These are phyloP conservation scores for Stentor coeruleus DNA, from an alignment of 73 alveolate genomes.

Conservation along the genomic window DNA sequence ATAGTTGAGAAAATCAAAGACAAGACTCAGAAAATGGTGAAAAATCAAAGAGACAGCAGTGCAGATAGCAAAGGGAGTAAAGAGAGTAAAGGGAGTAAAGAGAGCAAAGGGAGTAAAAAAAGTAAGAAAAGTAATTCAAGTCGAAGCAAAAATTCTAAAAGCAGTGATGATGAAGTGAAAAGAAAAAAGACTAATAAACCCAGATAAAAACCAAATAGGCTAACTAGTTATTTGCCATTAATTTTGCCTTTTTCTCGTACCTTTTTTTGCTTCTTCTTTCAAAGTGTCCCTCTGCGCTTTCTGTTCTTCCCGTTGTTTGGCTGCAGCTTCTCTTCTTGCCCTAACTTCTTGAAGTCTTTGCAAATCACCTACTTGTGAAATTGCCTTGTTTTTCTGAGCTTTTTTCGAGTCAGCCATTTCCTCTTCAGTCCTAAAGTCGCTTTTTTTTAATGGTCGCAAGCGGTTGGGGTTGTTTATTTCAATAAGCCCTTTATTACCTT, in stretches of 20 bases:
- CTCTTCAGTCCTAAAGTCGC: constrained; percentile 4
- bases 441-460: background rate
- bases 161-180: too few species aligned
- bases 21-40: too few species aligned
- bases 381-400: background rate
- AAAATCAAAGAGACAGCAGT: too few species aligned
- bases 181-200: too few species aligned
- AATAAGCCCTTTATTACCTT: constrained; percentile 1
- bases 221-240: too few species aligned
- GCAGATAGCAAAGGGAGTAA: too few species aligned
- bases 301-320: constrained; percentile 18
- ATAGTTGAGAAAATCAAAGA: too few species aligned
- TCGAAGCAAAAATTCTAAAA: too few species aligned
- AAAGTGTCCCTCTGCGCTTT: background rate
- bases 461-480: constrained; percentile 11
- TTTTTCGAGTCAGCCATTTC: constrained; percentile 6
- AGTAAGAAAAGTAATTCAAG: too few species aligned
- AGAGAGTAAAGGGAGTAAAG: background rate
- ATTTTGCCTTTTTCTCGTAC: constrained; percentile 11
- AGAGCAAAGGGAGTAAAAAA: too few species aligned
- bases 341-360: constrained; percentile 21
- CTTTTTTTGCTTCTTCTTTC: constrained; percentile 11
- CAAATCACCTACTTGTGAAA: background rate
- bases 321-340: constrained; percentile 23
- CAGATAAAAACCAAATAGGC: too few species aligned